Evolutionary conservation across 2,329 filamentous ascomycete genomes (phyloP).

Genomic region (Trichoderma aggressivum): DNA sequence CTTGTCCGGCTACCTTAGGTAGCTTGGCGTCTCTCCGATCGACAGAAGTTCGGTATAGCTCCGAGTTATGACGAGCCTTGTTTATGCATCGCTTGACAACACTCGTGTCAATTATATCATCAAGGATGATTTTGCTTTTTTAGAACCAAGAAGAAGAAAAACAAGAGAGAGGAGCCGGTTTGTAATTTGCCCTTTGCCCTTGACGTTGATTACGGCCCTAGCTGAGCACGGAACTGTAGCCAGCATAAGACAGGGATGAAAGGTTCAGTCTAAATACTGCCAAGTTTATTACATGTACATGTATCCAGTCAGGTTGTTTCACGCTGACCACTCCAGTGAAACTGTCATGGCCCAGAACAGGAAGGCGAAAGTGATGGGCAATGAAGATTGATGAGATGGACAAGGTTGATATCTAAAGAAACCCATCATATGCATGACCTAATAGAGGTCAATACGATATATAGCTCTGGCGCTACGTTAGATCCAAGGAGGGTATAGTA

Average conservation of each 20-base stretch:
- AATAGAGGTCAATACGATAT: background rate
- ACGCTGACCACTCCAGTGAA: background rate
- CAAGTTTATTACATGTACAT: background rate
- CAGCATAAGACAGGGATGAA: background rate
- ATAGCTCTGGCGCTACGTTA: background rate
- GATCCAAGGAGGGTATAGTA: background rate
- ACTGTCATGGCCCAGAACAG: background rate
- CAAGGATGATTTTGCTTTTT: background rate
- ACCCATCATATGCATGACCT: background rate
- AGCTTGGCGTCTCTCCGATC: background rate
- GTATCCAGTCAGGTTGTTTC: background rate
- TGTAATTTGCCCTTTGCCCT: background rate
- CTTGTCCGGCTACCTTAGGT: background rate
- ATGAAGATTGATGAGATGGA: background rate
- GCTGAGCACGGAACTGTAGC: background rate
- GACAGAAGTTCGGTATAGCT: background rate
- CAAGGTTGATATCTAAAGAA: background rate
- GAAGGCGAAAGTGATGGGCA: background rate
- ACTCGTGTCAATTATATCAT: background rate
- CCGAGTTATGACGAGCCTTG: conserved; percentile 4
- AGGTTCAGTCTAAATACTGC: background rate
- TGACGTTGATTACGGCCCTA: background rate
- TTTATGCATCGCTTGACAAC: background rate
- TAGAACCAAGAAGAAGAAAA: background rate
- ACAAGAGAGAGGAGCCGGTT: background rate